phyloP scores from a whole-genome alignment of 2,329 filamentous ascomycete species.

The Colletotrichum filicis region DNA sequence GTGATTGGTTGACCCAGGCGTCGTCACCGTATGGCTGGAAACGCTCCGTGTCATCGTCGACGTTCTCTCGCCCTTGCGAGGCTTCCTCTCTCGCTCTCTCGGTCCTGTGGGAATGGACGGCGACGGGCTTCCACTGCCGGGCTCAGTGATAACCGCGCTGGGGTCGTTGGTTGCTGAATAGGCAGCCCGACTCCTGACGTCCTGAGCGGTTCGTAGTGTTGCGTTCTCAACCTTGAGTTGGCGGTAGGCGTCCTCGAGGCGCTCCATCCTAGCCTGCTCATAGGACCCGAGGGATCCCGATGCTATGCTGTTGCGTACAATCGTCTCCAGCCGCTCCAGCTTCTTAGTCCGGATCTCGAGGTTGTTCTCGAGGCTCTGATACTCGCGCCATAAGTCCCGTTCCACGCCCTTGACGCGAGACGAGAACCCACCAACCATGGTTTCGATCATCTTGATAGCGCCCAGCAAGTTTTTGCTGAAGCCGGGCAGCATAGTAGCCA shows the following conservation, averaged over 20 bases:
- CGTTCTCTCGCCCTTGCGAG: constrained; percentile 30
- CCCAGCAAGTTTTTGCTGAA: constrained; percentile 91
- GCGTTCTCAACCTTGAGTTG: constrained; percentile 73
- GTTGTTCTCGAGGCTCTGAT: constrained; percentile 84
- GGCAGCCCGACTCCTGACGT: constrained; percentile 64
- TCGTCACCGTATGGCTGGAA: constrained; percentile 31
- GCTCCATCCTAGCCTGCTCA: constrained; percentile 58
- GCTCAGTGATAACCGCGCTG: constrained; percentile 46
- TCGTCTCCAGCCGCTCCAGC: constrained; percentile 85
- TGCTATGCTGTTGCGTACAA: constrained; percentile 74
- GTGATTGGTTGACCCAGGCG: constrained; percentile 23
- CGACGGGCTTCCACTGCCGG: constrained; percentile 59
- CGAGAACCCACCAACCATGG: constrained; percentile 81
- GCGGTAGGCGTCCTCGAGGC: constrained; percentile 70
- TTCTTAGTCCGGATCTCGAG: constrained; percentile 85
- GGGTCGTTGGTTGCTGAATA: constrained; percentile 52
- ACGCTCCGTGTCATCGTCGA: constrained; percentile 46
- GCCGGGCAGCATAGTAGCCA: constrained; percentile 84
- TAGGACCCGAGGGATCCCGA: constrained; percentile 57
- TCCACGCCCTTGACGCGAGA: constrained; percentile 86
- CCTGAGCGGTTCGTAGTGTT: constrained; percentile 74
- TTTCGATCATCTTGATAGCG: constrained; percentile 88
- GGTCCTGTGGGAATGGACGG: constrained; percentile 67
- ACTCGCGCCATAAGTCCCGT: constrained; percentile 89
- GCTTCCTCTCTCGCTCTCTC: constrained; percentile 48